Conservation (phyloP, 768 basidiomycete species). For the Glaciozyma antarctica region DNA sequence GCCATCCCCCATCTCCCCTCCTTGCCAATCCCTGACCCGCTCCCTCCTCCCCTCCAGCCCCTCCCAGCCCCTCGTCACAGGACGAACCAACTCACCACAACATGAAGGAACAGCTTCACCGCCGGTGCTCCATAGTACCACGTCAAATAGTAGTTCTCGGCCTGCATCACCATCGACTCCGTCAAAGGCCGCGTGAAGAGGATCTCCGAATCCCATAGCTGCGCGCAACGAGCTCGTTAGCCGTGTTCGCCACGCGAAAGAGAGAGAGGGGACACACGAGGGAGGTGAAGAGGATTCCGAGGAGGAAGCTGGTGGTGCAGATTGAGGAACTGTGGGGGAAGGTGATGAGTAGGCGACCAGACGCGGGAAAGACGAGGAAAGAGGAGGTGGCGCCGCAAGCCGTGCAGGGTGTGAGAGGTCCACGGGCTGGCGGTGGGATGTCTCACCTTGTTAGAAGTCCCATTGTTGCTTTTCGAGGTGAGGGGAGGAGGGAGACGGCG, state of each 20-base stretch:
- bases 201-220: conserved; percentile 23
- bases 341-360: too few species aligned
- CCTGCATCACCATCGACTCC: conserved; percentile 3
- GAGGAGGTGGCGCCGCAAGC: too few species aligned
- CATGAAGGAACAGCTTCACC: conserved; percentile 29
- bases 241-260: too few species aligned
- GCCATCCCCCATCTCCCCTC: too few species aligned
- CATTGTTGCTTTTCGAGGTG: too few species aligned
- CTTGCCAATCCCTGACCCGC: background rate
- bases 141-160: conserved; percentile 29
- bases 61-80: background rate
- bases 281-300: conserved; percentile 29
- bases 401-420: too few species aligned
- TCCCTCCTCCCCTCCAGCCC: background rate
- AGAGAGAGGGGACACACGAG: background rate
- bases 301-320: conserved; percentile 21
- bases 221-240: background rate
- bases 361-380: too few species aligned
- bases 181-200: conserved; percentile 19
- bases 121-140: conserved; percentile 31
- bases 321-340: conserved; percentile 13
- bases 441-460: too few species aligned
- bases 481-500: too few species aligned
- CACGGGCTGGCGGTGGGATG: too few species aligned
- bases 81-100: conserved; percentile 9